Base-by-base conservation (phyloP, 129 eudicot species). In the Flaveria trinervia region DNA sequence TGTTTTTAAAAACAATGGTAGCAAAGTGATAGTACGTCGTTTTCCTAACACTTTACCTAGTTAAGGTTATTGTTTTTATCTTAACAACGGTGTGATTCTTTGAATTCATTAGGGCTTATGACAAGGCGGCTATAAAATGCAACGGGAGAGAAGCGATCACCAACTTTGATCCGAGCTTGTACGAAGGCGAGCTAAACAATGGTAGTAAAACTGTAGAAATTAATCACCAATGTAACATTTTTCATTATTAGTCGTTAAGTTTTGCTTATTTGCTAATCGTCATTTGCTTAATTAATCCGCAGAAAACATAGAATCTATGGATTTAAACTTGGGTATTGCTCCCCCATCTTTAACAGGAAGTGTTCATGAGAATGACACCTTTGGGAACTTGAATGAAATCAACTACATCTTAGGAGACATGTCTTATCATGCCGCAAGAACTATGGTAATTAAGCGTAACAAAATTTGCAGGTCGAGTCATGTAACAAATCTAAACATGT, bases 71-170 rank as follows among this genome's bases (percentile, higher is more conserved):
- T 0, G 10, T 26, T 36, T 7, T 20, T 4, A 5, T 68, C 26
- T n/a, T 30, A 12, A 64, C 46, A 64, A 55, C 3, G 5, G 15
- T 18, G 9, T 17, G 51, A 39, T n/a, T 66, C 3, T 39, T 0
- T 6, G 14, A 41, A 70, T 43, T n/a, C 4, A 46, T 17, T 73
- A 90, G 96, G 91, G 96, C 93, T 67, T 90, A 88, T 41, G 96
- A 90, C 64, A 88, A 81, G 80, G 96, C 96, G 14, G 96, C 96
- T 39, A 80, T 90, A 41, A 89, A 80, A 78, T 88, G 93, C 83
- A 88, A 90, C 23, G 93, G 93, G 13, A 86, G 77, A 80, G 96
- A 90, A 79, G 96, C 96, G 15, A 83, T 90, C 82, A 90, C 96
- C 65, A 90, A 90, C 72, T 90, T 90, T 74, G 93, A 88, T 51